Evolutionary conservation across 1,139 yeast genomes (phyloP).

Genomic region (Saccharomycopsis phalli): DNA sequence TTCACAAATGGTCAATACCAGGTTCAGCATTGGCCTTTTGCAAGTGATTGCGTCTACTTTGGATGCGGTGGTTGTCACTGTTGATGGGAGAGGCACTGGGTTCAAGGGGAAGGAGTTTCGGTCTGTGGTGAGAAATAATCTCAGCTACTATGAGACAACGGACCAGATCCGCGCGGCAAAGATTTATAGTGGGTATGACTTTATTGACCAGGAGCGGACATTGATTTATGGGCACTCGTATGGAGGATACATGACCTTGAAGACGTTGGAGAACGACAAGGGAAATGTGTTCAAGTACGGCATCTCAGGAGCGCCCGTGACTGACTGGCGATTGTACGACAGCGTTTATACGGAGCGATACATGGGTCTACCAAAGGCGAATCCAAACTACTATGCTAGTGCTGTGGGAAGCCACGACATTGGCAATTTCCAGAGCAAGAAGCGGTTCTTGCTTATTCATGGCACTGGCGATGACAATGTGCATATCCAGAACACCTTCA

Average conservation of each 20-base stretch:
- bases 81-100: slow-evolving; percentile 81
- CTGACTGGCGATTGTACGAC: slow-evolving; percentile 69
- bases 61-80: slow-evolving; percentile 66
- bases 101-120: slow-evolving; percentile 53
- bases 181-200: slow-evolving; percentile 41
- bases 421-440: slow-evolving; percentile 38
- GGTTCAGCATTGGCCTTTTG: slow-evolving; percentile 48
- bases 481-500: slow-evolving; percentile 64
- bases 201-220: slow-evolving; percentile 49
- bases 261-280: slow-evolving; percentile 59
- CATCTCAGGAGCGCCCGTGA: slow-evolving; percentile 74
- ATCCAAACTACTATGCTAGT: slow-evolving; percentile 48
- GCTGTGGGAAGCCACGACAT: slow-evolving; percentile 39
- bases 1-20: slow-evolving; percentile 54
- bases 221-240: slow-evolving; percentile 85
- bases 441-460: slow-evolving; percentile 61
- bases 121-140: slow-evolving; percentile 52
- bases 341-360: slow-evolving; percentile 73
- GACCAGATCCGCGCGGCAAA: slow-evolving; percentile 69
- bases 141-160: slow-evolving; percentile 59
- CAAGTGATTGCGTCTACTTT: slow-evolving; percentile 61
- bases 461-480: slow-evolving; percentile 83
- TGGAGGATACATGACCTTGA: slow-evolving; percentile 71
- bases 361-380: slow-evolving; percentile 61
- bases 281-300: slow-evolving; percentile 59